A percentile compares a stretch with the other conserved stretches of the same genome.
Evolutionary conservation across 495 filamentous ascomycete species (phyloP).

Genomic region (Lentithecium fluviatile): DNA sequence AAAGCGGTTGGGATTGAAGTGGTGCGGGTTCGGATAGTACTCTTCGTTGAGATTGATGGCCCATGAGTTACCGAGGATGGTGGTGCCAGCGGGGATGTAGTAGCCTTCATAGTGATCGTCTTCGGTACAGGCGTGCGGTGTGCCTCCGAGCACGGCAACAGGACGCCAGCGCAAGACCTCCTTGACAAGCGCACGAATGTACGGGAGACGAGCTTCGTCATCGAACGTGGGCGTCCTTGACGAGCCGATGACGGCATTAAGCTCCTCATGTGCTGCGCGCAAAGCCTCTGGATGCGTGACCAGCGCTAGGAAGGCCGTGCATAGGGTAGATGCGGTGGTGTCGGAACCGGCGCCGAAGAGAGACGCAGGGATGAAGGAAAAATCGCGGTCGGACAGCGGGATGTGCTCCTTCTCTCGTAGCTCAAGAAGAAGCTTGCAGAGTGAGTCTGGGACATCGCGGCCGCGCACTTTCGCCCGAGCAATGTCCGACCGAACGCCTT

Average conservation of each 20-base stretch:
- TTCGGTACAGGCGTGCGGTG: conserved; percentile 60
- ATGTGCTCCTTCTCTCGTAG: conserved; percentile 31
- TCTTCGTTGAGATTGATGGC: conserved; percentile 60
- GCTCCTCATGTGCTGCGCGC: conserved; percentile 53
- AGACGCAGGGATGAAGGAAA: conserved; percentile 59
- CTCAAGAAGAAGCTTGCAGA: conserved; percentile 26
- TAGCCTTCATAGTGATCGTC: conserved; percentile 55
- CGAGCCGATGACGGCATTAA: conserved; percentile 57
- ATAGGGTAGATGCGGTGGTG: conserved; percentile 61
- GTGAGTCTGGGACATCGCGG: conserved; percentile 28
- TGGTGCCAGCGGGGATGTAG: conserved; percentile 49
- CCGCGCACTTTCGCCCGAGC: conserved; percentile 45
- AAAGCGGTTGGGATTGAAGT: conserved; percentile 48
- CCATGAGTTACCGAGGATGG: conserved; percentile 64
- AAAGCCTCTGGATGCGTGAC: conserved; percentile 49
- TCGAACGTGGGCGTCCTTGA: conserved; percentile 52
- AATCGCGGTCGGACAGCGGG: conserved; percentile 52
- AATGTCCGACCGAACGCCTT: conserved; percentile 54
- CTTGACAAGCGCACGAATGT: conserved; percentile 52
- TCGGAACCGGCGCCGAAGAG: conserved; percentile 67
- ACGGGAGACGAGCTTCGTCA: conserved; percentile 54
- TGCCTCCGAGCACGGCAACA: conserved; percentile 58
- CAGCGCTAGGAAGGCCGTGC: conserved; percentile 61
- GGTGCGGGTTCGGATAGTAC: conserved; percentile 60
- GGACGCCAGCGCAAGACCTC: conserved; percentile 64